Base-by-base conservation (phyloP, 306 rosid genomes). In the Trifolium subterraneum region DNA sequence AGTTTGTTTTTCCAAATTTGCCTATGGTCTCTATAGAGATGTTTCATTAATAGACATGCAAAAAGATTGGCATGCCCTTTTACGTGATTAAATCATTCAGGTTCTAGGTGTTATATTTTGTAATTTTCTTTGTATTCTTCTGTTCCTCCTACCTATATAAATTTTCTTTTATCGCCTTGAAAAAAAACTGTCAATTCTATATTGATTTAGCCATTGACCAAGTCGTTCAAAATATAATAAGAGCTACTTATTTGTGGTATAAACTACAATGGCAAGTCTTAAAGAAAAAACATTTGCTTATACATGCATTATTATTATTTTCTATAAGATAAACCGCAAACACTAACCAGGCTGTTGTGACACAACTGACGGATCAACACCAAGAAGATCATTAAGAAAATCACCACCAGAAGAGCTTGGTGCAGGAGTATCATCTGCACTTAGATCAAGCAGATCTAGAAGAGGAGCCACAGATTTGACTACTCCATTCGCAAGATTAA, bases 311-410 rank as follows among this genome's bases (percentile, higher is more conserved):
- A n/a, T 31, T 54, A n/a, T 48, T 60, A 55, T 68, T 47, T 45
- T 65, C 33, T 27, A 22, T 60, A 78, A 63, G 39, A 29, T 66
- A 50, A 33, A 52, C 70, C 38, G 7, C 19, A 56, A 64, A 73
- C 64, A 87, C 97, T 78, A 83, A 94, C 98, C 98, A 13, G 88
- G 58, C 82, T 80, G 96, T 65, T 88, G 84, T 23, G 87, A 65
- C 68, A 85, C 79, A 38, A 79, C 68, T 15, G 89, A 48, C 75
- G 89, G 68, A 79, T 92, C 99, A 80, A 73, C 86, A 73, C 95
- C 96, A 76, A 94, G 88, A 81, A 94, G 97, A 84, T 88, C 98
- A 18, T 90, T 95, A 80, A 92, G 91, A 80, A 90, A 52, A 92
- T 86, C 96, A 33, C 87, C 84, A 76, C 97, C 98, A 64, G 89